Conservation (phyloP, 1,139 yeast genomes). For the Meyerozyma elateridarum region DNA sequence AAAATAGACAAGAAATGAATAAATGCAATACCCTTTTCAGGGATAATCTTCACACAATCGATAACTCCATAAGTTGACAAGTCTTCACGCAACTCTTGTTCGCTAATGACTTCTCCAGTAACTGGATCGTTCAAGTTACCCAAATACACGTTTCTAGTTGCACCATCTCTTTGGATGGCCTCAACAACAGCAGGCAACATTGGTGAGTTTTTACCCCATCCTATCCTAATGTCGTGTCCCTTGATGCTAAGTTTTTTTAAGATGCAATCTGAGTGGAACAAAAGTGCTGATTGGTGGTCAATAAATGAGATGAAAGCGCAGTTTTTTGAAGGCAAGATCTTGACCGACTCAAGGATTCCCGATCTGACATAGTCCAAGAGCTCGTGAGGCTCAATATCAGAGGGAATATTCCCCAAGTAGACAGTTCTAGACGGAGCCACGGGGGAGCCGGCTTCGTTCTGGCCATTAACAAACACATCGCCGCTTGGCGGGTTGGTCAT, state of each 20-base stretch:
- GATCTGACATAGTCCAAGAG: conserved; percentile 85
- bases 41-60: conserved; percentile 53
- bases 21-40: conserved; percentile 58
- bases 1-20: conserved; percentile 55
- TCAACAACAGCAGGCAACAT: conserved; percentile 65
- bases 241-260: conserved; percentile 52
- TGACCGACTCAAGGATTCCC: conserved; percentile 79
- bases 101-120: conserved; percentile 48
- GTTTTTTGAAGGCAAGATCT: conserved; percentile 50
- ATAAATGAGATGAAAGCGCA: conserved; percentile 62
- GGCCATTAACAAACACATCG: conserved; percentile 8
- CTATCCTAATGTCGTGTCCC: conserved; percentile 57
- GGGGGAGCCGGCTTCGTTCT: conserved; percentile 13
- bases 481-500: conserved; percentile 5
- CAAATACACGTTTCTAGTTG: conserved; percentile 85
- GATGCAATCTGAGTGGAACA: conserved; percentile 59
- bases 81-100: conserved; percentile 50
- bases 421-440: conserved; percentile 80
- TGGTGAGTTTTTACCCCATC: conserved; percentile 66
- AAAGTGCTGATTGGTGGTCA: conserved; percentile 56
- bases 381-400: conserved; percentile 76
- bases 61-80: conserved; percentile 49
- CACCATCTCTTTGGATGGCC: conserved; percentile 80
- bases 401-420: conserved; percentile 83
- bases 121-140: conserved; percentile 59